Evolutionary conservation across 2,329 filamentous ascomycete genomes (phyloP), one percentile per base, ranked within the genome.

Genomic region (Sarocladium brachiariae): DNA sequence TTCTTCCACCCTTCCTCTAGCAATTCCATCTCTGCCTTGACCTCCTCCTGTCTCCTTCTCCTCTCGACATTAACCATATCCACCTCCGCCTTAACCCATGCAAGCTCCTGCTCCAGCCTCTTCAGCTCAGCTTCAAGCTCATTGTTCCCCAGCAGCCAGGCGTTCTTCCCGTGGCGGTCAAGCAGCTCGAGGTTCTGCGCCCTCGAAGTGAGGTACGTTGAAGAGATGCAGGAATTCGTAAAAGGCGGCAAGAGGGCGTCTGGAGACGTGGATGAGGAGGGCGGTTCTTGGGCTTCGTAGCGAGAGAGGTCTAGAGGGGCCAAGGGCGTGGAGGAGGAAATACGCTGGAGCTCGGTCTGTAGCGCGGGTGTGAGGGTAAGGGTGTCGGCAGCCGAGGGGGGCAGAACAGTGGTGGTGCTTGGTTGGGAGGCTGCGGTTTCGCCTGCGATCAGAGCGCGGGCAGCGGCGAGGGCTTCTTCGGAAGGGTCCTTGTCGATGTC

Each of bases 101-200:
- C 83, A 47, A 97, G 73, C 60, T 96, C 89, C 39, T 74, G 74
- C 74, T 97, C 92, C 23, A 95, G 62, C 11, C 66, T 66, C 48
- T 77, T 76, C 19, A 70, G 58, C 37, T 89, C 78, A 38, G 81
- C 80, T 69, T 96, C 92, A 18, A 90, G 67, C 57, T 87, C 82
- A 59, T 84, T 81, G 67, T 99, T 99, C 5, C 81, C 81, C 8
- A 95, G 78, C 51, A 99, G 75, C 92, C 93, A 97, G 9, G 89
- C 86, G 66, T 96, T 96, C 70, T 89, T 89, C 57, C 92, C 93
- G 66, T 84, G 84, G 48, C 76, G 76, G 60, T 93, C 87, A 18
- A 96, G 78, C n/a, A 96, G 75, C 1, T 75, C 71, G 16, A 96
- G 79, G 66, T 81, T 75, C 27, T 73, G 60, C 31, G 71, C 65